Percentiles rank a stretch among this genome's conserved stretches.
These are phyloP conservation scores for Thecaphora thlaspeos DNA, from an alignment of 1,284 basidiomycete genomes.

Conservation along the genomic window DNA sequence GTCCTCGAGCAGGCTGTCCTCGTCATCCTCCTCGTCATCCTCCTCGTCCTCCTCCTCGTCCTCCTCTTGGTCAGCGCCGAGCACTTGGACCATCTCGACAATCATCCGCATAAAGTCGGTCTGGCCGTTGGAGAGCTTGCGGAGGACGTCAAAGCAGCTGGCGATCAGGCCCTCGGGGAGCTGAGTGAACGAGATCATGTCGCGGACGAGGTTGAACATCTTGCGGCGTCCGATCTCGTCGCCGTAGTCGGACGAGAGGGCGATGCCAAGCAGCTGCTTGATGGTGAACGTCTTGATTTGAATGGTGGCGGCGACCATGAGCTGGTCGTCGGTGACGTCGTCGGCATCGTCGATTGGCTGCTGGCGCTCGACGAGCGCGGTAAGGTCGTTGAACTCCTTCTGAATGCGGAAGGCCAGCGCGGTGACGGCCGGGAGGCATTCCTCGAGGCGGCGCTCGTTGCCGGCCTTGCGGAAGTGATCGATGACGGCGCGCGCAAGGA, in stretches of 20 bases:
- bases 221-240: slow-evolving; percentile 93
- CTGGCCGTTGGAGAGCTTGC: slow-evolving; percentile 79
- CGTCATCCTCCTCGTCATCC: slow-evolving; percentile 25
- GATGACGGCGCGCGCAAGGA: slow-evolving; percentile 80
- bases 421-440: slow-evolving; percentile 81
- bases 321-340: slow-evolving; percentile 27
- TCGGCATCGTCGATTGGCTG: slow-evolving; percentile 16
- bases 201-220: slow-evolving; percentile 66
- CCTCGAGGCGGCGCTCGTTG: slow-evolving; percentile 71
- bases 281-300: slow-evolving; percentile 70
- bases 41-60: slow-evolving; percentile 59
- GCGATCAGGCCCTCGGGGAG: slow-evolving; percentile 78
- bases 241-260: slow-evolving; percentile 81
- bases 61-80: slow-evolving; percentile 21
- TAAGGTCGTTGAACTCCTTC: slow-evolving; percentile 60
- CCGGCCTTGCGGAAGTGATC: slow-evolving; percentile 70
- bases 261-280: slow-evolving; percentile 76
- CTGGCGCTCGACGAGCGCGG: slow-evolving; percentile 36
- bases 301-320: slow-evolving; percentile 25
- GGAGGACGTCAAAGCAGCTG: slow-evolving; percentile 80
- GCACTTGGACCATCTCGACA: slow-evolving; percentile 79
- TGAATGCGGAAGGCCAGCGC: slow-evolving; percentile 84
- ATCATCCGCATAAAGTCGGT: slow-evolving; percentile 88
- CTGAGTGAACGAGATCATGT: slow-evolving; percentile 70
- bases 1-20: slow-evolving; percentile 2